Conservation (phyloP, 768 basidiomycete genomes). For the Leccinellum rugosiceps region DNA sequence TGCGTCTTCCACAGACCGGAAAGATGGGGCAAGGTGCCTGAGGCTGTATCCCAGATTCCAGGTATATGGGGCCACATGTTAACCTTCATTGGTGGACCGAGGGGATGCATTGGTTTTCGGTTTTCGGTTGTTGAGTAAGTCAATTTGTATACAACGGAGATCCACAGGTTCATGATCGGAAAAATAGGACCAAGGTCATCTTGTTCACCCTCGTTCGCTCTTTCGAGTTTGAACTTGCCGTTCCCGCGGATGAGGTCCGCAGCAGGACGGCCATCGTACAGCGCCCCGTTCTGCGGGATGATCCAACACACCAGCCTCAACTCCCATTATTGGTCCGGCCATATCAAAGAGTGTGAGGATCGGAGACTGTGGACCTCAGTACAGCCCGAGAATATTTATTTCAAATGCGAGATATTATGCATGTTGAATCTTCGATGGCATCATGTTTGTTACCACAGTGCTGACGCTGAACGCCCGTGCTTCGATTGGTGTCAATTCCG, state of each 20-base stretch:
- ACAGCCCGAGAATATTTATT: background rate
- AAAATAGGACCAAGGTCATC: background rate
- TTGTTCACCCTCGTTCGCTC: conserved; percentile 38
- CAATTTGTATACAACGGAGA: too few relatives aligned
- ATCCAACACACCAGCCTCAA: conserved; percentile 39
- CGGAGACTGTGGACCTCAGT: background rate
- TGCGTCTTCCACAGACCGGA: conserved; percentile 18
- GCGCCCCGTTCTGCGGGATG: conserved; percentile 42
- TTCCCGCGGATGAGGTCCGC: conserved; percentile 41
- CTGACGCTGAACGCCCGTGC: too few relatives aligned
- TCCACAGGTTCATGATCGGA: background rate
- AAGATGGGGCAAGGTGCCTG: conserved; percentile 53
- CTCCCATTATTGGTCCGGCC: conserved; percentile 37
- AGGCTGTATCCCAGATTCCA: conserved; percentile 44
- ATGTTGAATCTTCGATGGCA: too few relatives aligned
- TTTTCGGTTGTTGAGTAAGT: conserved; percentile 61
- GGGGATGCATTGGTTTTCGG: conserved; percentile 64
- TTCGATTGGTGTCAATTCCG: too few relatives aligned
- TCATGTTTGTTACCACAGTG: too few relatives aligned
- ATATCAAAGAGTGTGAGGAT: background rate
- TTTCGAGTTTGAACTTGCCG: conserved; percentile 52
- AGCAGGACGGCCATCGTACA: conserved; percentile 34
- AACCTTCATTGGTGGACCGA: conserved; percentile 62
- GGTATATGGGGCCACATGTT: conserved; percentile 60
- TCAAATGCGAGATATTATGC: background rate